These are phyloP conservation scores for Tagetes erecta DNA, from an alignment of 129 eudicot genomes.

Conservation along the genomic window DNA sequence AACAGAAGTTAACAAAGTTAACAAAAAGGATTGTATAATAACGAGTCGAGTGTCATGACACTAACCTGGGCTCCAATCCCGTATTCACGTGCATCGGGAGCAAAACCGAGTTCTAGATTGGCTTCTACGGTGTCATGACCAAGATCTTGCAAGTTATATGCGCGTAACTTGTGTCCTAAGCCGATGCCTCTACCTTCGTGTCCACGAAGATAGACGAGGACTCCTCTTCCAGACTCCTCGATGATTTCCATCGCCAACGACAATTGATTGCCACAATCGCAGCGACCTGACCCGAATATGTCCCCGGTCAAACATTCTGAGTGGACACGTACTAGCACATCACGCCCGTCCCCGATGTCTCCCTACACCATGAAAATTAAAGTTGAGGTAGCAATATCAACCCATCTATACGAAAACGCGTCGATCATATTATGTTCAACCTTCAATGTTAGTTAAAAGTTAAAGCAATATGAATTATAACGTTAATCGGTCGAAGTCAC, in stretches of 20 bases:
- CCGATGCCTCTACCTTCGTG: slow-evolving; percentile 99
- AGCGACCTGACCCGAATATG: slow-evolving; percentile 82
- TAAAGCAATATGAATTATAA: background rate
- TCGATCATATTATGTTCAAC: background rate
- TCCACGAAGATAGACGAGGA: slow-evolving; percentile 81
- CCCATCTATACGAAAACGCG: background rate
- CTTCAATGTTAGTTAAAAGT: background rate
- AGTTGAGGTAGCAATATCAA: background rate
- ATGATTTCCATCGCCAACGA: slow-evolving; percentile 82
- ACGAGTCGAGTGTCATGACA: background rate
- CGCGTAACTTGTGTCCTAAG: slow-evolving; percentile 77
- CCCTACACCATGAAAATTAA: slow-evolving; percentile 45
- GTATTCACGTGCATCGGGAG: slow-evolving; percentile 90
- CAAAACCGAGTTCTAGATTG: slow-evolving; percentile 86
- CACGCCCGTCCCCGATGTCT: slow-evolving; percentile 78
- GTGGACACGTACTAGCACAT: slow-evolving; percentile 84
- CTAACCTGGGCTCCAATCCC: slow-evolving; percentile 98
- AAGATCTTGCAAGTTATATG: slow-evolving; percentile 88
- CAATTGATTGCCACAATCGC: slow-evolving; percentile 89
- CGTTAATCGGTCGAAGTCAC: background rate
- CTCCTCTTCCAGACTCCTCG: slow-evolving; percentile 80
- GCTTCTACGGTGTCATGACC: slow-evolving; percentile 98
- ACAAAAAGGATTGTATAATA: background rate
- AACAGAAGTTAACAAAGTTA: background rate
- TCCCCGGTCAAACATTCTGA: slow-evolving; percentile 97